A percentile compares a stretch with the other conserved stretches of the same genome.
These are phyloP conservation scores for Brassica rapa DNA, from an alignment of 345 rosid genomes.

Conservation along the genomic window DNA sequence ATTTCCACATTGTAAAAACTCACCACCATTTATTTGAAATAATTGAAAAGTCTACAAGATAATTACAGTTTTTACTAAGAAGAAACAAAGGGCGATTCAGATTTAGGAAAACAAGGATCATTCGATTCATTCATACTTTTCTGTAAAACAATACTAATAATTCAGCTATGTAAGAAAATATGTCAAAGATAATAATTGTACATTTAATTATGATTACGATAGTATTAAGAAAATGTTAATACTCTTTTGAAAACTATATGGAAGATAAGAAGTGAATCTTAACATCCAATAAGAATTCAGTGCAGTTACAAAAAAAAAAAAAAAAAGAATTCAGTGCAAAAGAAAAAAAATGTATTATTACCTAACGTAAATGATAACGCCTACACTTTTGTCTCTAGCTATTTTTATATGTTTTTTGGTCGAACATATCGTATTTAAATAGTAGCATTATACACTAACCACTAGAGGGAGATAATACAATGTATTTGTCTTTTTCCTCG, in stretches of 20 bases:
- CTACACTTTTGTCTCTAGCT: background rate
- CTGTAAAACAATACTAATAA: background rate
- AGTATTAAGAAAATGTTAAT: background rate
- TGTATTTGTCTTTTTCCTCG: background rate
- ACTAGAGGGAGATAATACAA: background rate
- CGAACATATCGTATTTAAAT: no score
- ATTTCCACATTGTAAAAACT: background rate
- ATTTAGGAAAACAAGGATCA: background rate
- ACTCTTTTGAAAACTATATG: background rate
- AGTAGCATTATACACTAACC: background rate
- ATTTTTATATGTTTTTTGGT: background rate
- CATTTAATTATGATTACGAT: background rate
- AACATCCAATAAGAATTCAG: background rate
- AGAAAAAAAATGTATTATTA: background rate
- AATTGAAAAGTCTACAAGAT: background rate
- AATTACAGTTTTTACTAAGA: background rate
- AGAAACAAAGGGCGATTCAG: background rate
- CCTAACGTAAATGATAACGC: background rate
- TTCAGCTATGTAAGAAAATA: background rate
- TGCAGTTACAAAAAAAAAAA: no score
- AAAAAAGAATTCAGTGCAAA: background rate
- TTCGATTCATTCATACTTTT: background rate
- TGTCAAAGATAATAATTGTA: background rate
- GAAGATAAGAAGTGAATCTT: background rate
- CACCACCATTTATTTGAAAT: background rate